phyloP scores from a whole-genome alignment of 2,329 filamentous ascomycete species.

The Acrocalymma vagum region DNA sequence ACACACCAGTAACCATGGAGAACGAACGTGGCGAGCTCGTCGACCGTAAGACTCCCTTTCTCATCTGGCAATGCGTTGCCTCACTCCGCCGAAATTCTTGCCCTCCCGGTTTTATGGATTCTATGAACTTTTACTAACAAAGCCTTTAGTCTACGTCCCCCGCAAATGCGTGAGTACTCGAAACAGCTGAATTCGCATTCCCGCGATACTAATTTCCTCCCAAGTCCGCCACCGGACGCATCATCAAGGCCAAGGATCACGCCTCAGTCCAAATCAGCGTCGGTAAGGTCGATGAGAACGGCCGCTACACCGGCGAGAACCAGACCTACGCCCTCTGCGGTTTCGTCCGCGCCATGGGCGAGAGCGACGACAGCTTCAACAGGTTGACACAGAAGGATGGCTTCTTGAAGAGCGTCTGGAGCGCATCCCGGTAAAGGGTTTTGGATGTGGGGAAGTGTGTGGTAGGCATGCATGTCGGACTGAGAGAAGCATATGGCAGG shows the following conservation, averaged over 20 bases:
- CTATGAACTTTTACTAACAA: slow-evolving; percentile 22
- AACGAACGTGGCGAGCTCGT: slow-evolving; percentile 99
- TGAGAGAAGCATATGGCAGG: slow-evolving; percentile 1
- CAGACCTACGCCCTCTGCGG: slow-evolving; percentile 97
- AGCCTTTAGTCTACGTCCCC: slow-evolving; percentile 37
- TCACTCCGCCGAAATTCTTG: slow-evolving; percentile 10
- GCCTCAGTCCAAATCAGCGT: slow-evolving; percentile 96
- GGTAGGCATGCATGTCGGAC: slow-evolving; percentile 1
- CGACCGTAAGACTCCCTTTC: slow-evolving; percentile 65
- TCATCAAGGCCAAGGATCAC: slow-evolving; percentile 99
- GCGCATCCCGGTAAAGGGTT: slow-evolving; percentile 65
- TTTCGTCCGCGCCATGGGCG: slow-evolving; percentile 97
- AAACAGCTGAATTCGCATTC: slow-evolving; percentile 7
- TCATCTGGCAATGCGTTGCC: slow-evolving; percentile 1
- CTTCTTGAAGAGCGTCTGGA: slow-evolving; percentile 97
- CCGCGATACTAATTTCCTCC: slow-evolving; percentile 30
- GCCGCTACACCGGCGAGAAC: slow-evolving; percentile 96
- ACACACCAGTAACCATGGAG: slow-evolving; percentile 78
- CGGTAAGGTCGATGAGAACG: slow-evolving; percentile 99
- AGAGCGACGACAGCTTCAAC: slow-evolving; percentile 97
- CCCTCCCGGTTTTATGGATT: neutral
- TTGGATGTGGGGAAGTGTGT: slow-evolving; percentile 41
- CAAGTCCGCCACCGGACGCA: slow-evolving; percentile 70
- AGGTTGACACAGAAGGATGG: slow-evolving; percentile 94
- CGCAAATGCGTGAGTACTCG: slow-evolving; percentile 52